phyloP scores from a whole-genome alignment of 1,139 yeast species.

The Hyphopichia fennica region DNA sequence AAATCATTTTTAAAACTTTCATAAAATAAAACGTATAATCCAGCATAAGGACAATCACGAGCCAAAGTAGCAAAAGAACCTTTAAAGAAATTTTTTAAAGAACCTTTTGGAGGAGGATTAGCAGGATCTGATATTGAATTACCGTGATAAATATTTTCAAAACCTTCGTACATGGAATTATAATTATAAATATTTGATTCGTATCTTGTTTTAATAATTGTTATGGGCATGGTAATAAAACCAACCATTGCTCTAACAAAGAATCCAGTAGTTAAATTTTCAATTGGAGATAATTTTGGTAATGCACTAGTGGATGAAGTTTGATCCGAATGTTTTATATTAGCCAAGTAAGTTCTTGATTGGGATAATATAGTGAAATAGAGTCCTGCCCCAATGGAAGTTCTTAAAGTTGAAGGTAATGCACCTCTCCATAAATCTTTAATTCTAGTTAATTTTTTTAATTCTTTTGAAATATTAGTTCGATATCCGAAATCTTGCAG shows the following conservation, averaged over 20 bases:
- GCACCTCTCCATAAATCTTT: constrained; percentile 89
- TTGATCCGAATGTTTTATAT: constrained; percentile 8
- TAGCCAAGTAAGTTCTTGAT: constrained; percentile 55
- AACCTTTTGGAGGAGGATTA: constrained; percentile 16
- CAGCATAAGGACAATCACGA: constrained; percentile 96
- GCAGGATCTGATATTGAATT: neutral
- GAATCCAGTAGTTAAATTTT: constrained; percentile 77
- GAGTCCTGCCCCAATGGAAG: constrained; percentile 87
- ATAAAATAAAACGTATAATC: constrained; percentile 81
- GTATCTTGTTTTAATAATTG: constrained; percentile 85
- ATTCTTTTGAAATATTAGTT: constrained; percentile 38
- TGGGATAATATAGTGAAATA: constrained; percentile 73
- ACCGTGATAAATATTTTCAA: constrained; percentile 60
- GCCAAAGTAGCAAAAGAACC: constrained; percentile 88
- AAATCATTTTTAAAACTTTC: constrained; percentile 61
- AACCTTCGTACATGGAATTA: constrained; percentile 63
- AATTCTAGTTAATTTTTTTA: constrained; percentile 47
- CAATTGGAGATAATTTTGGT: constrained; percentile 70
- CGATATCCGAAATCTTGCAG: constrained; percentile 38
- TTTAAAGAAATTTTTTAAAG: constrained; percentile 68
- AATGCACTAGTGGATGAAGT: constrained; percentile 34
- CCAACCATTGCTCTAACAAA: constrained; percentile 82
- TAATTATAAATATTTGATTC: constrained; percentile 79
- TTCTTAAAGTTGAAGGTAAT: constrained; percentile 82
- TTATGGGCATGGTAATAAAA: constrained; percentile 93